Evolutionary conservation across 148 eudicot species (phyloP).

Genomic region (Chenopodium quinoa): DNA sequence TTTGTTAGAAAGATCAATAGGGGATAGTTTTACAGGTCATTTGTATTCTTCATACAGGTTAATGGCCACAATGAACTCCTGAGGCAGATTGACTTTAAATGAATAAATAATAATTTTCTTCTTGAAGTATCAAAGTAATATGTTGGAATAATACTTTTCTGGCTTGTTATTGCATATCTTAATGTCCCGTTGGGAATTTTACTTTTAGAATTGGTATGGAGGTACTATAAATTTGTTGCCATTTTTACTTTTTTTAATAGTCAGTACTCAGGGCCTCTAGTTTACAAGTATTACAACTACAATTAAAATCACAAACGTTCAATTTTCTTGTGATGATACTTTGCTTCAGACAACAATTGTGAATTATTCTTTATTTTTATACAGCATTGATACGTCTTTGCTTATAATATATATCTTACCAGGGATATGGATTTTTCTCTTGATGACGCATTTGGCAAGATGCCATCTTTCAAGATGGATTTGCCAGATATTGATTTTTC

Average conservation of each 20-base stretch:
- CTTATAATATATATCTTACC: slow-evolving; percentile 23
- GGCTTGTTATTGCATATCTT: not conserved
- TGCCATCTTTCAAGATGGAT: slow-evolving; percentile 73
- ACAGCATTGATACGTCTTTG: not conserved
- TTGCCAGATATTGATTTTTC: slow-evolving; percentile 75
- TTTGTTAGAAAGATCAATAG: not conserved
- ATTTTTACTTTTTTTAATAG: not conserved
- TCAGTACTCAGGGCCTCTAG: not conserved
- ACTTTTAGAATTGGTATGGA: not conserved
- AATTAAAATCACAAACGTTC: not conserved
- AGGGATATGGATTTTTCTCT: slow-evolving; percentile 91
- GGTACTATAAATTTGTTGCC: not conserved
- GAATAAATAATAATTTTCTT: not conserved
- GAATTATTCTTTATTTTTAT: not conserved
- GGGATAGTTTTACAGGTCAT: not conserved
- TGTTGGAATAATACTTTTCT: not conserved
- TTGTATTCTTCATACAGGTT: slow-evolving; percentile 3
- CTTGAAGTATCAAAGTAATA: not conserved
- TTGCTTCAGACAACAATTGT: not conserved
- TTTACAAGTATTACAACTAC: not conserved
- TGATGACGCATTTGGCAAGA: slow-evolving; percentile 70
- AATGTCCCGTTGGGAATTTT: not conserved
- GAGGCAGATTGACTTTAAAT: not conserved
- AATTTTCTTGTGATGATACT: not conserved
- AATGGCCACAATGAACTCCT: not conserved